Evolutionary conservation across 2,329 filamentous ascomycete genomes (phyloP).

Genomic region (Xenoacremonium recifei): DNA sequence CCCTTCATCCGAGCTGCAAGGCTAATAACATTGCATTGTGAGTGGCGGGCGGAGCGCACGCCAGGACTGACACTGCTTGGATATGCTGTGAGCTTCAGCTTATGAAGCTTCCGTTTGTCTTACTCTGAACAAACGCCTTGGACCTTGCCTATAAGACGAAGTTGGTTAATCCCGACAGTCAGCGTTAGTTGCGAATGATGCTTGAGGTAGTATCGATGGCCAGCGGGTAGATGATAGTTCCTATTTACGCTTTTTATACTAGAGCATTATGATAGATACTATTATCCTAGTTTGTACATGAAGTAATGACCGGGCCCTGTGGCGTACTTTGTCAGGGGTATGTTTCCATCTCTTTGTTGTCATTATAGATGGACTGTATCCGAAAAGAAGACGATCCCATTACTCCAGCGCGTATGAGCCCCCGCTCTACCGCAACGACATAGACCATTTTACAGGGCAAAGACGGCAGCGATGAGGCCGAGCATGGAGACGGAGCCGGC

Average conservation of each 20-base stretch:
- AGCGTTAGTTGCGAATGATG: too few relatives aligned
- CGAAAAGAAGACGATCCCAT: constrained; percentile 14
- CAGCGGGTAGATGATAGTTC: constrained; percentile 22
- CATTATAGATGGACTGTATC: constrained; percentile 24
- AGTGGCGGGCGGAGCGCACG: too few relatives aligned
- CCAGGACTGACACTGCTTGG: too few relatives aligned
- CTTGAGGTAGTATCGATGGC: too few relatives aligned
- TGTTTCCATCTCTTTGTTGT: constrained; percentile 17
- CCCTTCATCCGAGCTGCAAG: too few relatives aligned
- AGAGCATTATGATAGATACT: constrained; percentile 24
- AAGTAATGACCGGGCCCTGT: constrained; percentile 16
- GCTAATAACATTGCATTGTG: too few relatives aligned
- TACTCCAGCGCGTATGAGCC: too few relatives aligned
- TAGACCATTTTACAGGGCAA: constrained; percentile 45
- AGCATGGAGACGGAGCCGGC: constrained; percentile 44
- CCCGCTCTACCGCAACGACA: constrained; percentile 5
- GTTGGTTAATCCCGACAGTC: too few relatives aligned
- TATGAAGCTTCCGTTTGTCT: too few relatives aligned
- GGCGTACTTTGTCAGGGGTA: constrained; percentile 2
- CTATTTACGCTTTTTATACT: constrained; percentile 21
- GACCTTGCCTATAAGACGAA: too few relatives aligned
- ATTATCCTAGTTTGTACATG: constrained; percentile 26
- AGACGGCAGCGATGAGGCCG: constrained; percentile 48
- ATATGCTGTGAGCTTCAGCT: too few relatives aligned
- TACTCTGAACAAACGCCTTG: too few relatives aligned